Conservation (phyloP, 2,329 filamentous ascomycete genomes). For the Aspergillus neoniger region DNA sequence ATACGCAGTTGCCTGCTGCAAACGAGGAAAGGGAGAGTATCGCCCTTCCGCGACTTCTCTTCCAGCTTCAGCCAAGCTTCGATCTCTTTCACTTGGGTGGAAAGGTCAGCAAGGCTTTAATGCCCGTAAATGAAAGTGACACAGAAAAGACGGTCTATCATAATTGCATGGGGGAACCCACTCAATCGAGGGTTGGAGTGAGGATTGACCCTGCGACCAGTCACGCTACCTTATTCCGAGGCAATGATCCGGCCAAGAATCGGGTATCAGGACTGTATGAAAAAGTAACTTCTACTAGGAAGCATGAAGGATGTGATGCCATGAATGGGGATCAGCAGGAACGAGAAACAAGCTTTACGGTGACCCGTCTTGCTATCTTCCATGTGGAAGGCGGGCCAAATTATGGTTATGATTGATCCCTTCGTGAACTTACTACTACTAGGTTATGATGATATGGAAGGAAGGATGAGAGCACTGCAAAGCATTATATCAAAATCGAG, state of each 20-base stretch:
- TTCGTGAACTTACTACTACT: no score
- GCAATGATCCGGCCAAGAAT: neutral
- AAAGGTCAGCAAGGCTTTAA: neutral
- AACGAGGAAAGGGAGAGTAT: neutral
- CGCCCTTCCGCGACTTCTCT: neutral
- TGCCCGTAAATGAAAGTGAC: neutral
- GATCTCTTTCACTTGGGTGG: neutral
- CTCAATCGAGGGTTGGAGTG: neutral
- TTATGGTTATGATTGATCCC: neutral
- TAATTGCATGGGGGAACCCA: neutral
- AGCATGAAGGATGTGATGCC: neutral
- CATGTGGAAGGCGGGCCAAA: constrained; percentile 2
- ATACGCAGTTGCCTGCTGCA: neutral
- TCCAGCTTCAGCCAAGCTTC: constrained; percentile 3
- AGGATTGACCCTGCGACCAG: neutral
- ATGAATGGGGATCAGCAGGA: neutral
- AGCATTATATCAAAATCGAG: no score
- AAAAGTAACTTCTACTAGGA: neutral
- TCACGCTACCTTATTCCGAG: neutral
- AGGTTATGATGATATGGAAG: no score
- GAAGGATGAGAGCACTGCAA: no score
- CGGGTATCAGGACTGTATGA: neutral
- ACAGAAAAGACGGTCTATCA: neutral
- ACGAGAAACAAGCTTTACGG: neutral
- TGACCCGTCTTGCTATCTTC: neutral